Evolutionary conservation across 352 stramenopile species (phyloP).

Genomic region (Pythium biforme): DNA sequence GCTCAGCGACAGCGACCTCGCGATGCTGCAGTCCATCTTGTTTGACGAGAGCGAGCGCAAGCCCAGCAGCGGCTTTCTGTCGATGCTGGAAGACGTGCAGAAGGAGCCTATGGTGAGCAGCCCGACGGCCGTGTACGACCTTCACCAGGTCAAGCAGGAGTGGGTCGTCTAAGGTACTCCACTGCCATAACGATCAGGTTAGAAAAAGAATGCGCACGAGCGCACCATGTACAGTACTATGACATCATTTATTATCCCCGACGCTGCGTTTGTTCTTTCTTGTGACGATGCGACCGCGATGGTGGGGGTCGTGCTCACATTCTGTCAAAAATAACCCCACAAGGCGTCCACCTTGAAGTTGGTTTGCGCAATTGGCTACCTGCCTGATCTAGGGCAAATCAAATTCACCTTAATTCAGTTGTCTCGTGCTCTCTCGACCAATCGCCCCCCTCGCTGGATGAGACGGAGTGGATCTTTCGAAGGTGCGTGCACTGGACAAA

Average conservation of each 20-base stretch:
- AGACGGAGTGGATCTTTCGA: not conserved
- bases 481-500: not conserved
- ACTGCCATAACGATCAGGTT: not conserved
- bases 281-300: too few relatives aligned
- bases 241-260: conserved; percentile 18
- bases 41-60: conserved; percentile 16
- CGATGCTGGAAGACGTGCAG: conserved; percentile 4
- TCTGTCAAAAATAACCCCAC: not conserved
- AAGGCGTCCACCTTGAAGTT: not conserved
- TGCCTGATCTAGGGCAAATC: not conserved
- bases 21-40: conserved; percentile 19
- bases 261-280: too few relatives aligned
- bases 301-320: not conserved
- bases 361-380: not conserved
- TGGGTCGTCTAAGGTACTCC: conserved; percentile 6
- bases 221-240: conserved; percentile 21
- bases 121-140: conserved; percentile 18
- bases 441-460: not conserved
- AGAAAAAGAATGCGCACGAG: not conserved
- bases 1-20: conserved; percentile 23
- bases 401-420: not conserved
- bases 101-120: conserved; percentile 11
- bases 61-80: conserved; percentile 13
- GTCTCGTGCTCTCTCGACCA: not conserved
- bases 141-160: conserved; percentile 16